A percentile compares a stretch with the other conserved stretches of the same genome.
Conservation (phyloP, 495 filamentous ascomycete genomes). For the Barbatosphaeria neglecta region DNA sequence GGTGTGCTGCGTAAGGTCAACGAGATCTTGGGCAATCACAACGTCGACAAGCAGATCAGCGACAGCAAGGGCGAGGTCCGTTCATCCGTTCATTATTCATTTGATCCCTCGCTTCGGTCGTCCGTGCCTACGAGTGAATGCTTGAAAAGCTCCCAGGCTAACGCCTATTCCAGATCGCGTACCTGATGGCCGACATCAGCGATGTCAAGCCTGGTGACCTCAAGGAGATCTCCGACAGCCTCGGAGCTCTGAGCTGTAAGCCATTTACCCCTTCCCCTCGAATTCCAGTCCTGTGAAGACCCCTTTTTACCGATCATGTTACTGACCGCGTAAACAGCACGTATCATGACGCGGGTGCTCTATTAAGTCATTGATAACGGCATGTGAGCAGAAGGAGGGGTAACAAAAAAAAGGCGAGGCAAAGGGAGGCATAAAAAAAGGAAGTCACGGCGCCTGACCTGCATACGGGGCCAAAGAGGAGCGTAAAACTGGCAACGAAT, state of each 20-base stretch:
- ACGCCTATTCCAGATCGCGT: constrained; percentile 52
- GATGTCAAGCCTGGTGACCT: constrained; percentile 69
- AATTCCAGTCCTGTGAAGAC: not conserved
- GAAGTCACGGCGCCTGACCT: too few relatives aligned
- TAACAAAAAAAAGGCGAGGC: not conserved
- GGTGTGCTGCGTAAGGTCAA: constrained; percentile 91
- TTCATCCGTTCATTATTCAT: constrained; percentile 1
- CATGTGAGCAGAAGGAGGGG: too few relatives aligned
- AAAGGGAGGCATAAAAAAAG: too few relatives aligned
- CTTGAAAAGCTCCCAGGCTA: too few relatives aligned
- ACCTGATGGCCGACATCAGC: constrained; percentile 96
- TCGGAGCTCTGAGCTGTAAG: constrained; percentile 76
- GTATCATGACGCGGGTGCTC: constrained; percentile 77
- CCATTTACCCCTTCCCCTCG: not conserved
- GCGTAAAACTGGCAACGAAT: too few relatives aligned
- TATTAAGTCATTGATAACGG: constrained; percentile 48
- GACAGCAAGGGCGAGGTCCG: constrained; percentile 83
- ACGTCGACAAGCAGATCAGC: constrained; percentile 96
- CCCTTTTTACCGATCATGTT: not conserved
- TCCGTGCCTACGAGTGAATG: too few relatives aligned
- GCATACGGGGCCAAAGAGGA: too few relatives aligned
- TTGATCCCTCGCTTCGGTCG: too few relatives aligned
- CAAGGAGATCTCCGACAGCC: constrained; percentile 67
- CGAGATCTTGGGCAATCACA: constrained; percentile 84
- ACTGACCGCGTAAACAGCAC: constrained; percentile 50